Percentiles rank a stretch among this genome's conserved stretches.
Conservation (phyloP, 768 basidiomycete species). For the Termitomyces sp. region DNA sequence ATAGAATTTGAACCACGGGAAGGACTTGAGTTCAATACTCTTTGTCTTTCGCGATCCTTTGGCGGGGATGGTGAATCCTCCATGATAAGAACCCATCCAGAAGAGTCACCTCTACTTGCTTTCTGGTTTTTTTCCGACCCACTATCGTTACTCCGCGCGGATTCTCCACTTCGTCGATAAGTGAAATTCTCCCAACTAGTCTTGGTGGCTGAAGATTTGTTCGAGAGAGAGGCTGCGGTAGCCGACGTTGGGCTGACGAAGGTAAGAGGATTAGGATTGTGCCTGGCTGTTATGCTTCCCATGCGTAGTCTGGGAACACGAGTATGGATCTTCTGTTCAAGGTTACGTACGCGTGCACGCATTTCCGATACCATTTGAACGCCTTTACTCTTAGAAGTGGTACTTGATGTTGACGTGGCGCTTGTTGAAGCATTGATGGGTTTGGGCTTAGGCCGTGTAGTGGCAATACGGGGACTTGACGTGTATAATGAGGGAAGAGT, state of each 20-base stretch:
- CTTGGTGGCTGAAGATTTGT: conserved; percentile 36
- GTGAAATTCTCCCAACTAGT: conserved; percentile 38
- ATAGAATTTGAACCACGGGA: conserved; percentile 46
- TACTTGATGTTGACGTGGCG: conserved; percentile 39
- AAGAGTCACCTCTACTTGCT: conserved; percentile 52
- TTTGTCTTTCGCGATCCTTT: conserved; percentile 53
- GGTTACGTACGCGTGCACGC: conserved; percentile 75
- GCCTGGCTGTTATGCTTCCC: conserved; percentile 64
- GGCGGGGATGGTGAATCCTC: conserved; percentile 75
- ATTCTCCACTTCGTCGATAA: conserved; percentile 37
- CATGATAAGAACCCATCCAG: conserved; percentile 89
- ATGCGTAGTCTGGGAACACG: conserved; percentile 81
- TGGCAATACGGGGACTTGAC: conserved; percentile 45
- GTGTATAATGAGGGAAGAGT: conserved; percentile 48
- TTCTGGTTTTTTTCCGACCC: conserved; percentile 40
- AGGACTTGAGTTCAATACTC: conserved; percentile 51
- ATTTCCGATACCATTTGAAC: conserved; percentile 93
- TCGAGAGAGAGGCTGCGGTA: conserved; percentile 29
- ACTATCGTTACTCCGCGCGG: conserved; percentile 41
- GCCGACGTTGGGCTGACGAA: conserved; percentile 23
- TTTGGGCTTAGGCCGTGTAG: conserved; percentile 29
- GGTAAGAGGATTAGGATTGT: conserved; percentile 34
- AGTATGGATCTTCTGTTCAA: conserved; percentile 85
- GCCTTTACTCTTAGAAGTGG: conserved; percentile 68
- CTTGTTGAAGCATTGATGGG: conserved; percentile 35